Evolutionary conservation across 2,329 filamentous ascomycete genomes (phyloP).

Genomic region (Colletotrichum musae): DNA sequence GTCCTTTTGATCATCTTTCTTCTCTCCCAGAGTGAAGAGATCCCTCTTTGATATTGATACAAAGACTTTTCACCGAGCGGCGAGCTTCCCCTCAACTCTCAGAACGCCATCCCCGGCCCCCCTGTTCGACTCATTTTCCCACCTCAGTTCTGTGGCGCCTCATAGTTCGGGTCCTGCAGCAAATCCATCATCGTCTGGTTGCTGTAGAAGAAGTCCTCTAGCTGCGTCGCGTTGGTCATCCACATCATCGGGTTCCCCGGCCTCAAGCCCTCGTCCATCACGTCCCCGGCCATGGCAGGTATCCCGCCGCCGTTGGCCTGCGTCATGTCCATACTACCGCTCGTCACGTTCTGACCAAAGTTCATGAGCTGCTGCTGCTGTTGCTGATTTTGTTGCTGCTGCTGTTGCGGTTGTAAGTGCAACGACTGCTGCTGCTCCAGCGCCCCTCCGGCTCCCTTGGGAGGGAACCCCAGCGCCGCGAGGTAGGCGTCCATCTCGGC

Average conservation of each 20-base stretch:
- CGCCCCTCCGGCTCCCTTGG: not conserved
- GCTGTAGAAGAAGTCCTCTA: conserved; percentile 56
- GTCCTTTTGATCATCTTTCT: no score
- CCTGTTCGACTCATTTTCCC: not conserved
- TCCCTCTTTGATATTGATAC: no score
- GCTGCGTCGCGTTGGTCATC: conserved; percentile 54
- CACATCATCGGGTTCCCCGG: conserved; percentile 49
- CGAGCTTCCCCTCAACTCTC: no score
- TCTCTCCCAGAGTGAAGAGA: no score
- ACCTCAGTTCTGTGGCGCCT: not conserved
- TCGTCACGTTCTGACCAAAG: conserved; percentile 30
- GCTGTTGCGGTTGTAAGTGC: not conserved
- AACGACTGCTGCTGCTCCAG: conserved; percentile 8
- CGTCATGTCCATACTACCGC: not conserved
- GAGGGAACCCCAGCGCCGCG: conserved; percentile 63
- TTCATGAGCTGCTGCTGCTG: conserved; percentile 7
- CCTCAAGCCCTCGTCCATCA: conserved; percentile 13
- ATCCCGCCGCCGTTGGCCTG: not conserved
- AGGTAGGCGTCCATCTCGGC: conserved; percentile 66
- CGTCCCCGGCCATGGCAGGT: conserved; percentile 4
- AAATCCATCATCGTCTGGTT: conserved; percentile 56
- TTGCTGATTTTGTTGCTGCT: conserved; percentile 20
- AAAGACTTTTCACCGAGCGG: no score
- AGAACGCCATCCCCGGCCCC: not conserved
- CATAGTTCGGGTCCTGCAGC: conserved; percentile 47